Conservation (phyloP, 2,329 filamentous ascomycete genomes). For the Epicoccum sorghinum region DNA sequence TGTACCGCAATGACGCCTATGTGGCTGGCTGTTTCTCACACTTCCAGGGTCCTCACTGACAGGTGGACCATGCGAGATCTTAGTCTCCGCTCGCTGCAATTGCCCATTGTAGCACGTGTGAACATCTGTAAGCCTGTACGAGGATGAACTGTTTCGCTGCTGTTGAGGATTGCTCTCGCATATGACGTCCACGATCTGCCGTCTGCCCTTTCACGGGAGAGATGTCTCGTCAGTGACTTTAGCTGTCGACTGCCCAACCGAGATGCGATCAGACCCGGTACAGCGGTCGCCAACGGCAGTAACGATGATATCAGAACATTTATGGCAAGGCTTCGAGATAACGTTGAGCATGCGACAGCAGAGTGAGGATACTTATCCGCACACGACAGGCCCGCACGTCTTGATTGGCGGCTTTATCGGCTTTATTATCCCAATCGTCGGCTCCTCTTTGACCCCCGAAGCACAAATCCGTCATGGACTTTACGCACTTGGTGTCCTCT, state of each 20-base stretch:
- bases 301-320: no score
- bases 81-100: conserved; percentile 2
- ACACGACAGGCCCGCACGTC: not conserved
- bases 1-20: not conserved
- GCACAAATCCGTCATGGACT: conserved; percentile 20
- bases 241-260: no score
- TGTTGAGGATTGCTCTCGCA: no score
- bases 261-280: no score
- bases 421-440: conserved; percentile 15
- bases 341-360: not conserved
- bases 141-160: not conserved
- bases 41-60: not conserved
- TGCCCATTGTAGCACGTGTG: not conserved
- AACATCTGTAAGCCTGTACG: not conserved
- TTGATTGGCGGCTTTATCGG: conserved; percentile 25
- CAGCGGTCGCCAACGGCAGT: no score
- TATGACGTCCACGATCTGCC: no score
- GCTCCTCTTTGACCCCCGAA: conserved; percentile 19
- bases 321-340: no score
- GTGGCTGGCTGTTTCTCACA: not conserved
- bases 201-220: no score
- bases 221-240: no score
- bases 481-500: conserved; percentile 1
- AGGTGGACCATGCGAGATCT: not conserved
- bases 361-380: not conserved